Percentiles rank a stretch among this genome's conserved stretches.
These are phyloP conservation scores for Candida maris DNA, from an alignment of 805 yeast genomes.

Conservation along the genomic window DNA sequence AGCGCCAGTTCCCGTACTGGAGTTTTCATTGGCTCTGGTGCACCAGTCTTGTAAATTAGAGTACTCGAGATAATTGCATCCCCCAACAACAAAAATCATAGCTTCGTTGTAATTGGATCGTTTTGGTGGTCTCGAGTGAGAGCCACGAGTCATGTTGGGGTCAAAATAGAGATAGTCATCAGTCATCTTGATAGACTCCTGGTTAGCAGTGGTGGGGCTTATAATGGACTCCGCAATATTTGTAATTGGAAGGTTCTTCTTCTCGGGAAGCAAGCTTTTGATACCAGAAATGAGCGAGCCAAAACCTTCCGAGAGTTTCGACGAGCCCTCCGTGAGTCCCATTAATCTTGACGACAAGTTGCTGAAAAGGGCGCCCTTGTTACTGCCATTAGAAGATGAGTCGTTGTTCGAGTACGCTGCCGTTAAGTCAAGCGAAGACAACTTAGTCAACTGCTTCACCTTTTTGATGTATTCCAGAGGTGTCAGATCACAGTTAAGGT, in stretches of 20 bases:
- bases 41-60: slow-evolving; percentile 91
- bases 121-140: slow-evolving; percentile 84
- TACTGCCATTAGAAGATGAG: slow-evolving; percentile 31
- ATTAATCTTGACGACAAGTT: slow-evolving; percentile 75
- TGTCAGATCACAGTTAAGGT: slow-evolving; percentile 54
- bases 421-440: slow-evolving; percentile 38
- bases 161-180: slow-evolving; percentile 91
- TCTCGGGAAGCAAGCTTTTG: slow-evolving; percentile 82
- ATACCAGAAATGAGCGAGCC: slow-evolving; percentile 86
- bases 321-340: slow-evolving; percentile 68
- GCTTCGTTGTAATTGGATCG: slow-evolving; percentile 78
- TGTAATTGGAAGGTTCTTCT: slow-evolving; percentile 84
- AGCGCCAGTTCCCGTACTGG: slow-evolving; percentile 15
- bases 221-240: slow-evolving; percentile 86
- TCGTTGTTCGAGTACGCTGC: slow-evolving; percentile 24
- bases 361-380: slow-evolving; percentile 53
- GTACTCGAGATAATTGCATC: slow-evolving; percentile 92
- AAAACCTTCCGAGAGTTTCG: slow-evolving; percentile 77
- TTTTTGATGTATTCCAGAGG: slow-evolving; percentile 74
- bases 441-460: slow-evolving; percentile 70
- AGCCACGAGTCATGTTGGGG: slow-evolving; percentile 82
- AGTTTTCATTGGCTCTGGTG: slow-evolving; percentile 24
- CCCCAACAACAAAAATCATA: slow-evolving; percentile 91
- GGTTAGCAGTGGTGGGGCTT: slow-evolving; percentile 70
- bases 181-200: slow-evolving; percentile 63